Evolutionary conservation across 2,329 filamentous ascomycete species (phyloP), one percentile per base, ranked within the genome.

Genomic region (Ophidiomyces ophidiicola): DNA sequence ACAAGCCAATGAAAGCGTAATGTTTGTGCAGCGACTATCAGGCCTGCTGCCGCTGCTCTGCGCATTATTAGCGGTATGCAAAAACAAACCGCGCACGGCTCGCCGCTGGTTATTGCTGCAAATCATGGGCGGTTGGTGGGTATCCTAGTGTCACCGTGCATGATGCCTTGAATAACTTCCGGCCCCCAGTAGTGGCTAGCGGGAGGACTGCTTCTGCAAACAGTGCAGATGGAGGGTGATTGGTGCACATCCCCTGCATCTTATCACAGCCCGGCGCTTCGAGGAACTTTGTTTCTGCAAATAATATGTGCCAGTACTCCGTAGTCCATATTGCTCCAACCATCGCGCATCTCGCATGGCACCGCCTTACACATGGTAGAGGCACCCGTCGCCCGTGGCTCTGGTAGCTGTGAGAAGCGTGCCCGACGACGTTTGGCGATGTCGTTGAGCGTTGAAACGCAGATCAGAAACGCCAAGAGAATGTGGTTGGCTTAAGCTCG

Each of bases 101-200:
- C 28, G 20, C 18, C 14, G 20, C 7, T 18, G 5, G 34, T 25
- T 28, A 23, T 23, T 14, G 32, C 30, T 39, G 37, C 37, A 39
- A 33, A 33, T 39, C 37, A 39, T 39, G 29, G n/a, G 36, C 14
- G 28, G 28, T 4, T 20, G n/a, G 17, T 11, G n/a, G 26, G 10
- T 2, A 14, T 6, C 23, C 18, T 32, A 15, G 20, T 32, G 37
- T 39, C 37, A 26, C 17, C 30, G 8, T 33, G 37, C 37, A 33
- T 28, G 29, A 23, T 7, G 21, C 15, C 30, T 31, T 33, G 23
- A 21, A 26, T 24, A 28, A n/a, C n/a, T n/a, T n/a, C n/a, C n/a
- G n/a, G n/a, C n/a, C n/a, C n/a, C n/a, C n/a, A n/a, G n/a, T n/a
- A n/a, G n/a, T n/a, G n/a, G n/a, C n/a, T n/a, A n/a, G n/a, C n/a